Percentiles rank a stretch among this genome's conserved stretches.
Evolutionary conservation across 176 grass and related monocot genomes (phyloP).

Genomic region (Carex parvula): DNA sequence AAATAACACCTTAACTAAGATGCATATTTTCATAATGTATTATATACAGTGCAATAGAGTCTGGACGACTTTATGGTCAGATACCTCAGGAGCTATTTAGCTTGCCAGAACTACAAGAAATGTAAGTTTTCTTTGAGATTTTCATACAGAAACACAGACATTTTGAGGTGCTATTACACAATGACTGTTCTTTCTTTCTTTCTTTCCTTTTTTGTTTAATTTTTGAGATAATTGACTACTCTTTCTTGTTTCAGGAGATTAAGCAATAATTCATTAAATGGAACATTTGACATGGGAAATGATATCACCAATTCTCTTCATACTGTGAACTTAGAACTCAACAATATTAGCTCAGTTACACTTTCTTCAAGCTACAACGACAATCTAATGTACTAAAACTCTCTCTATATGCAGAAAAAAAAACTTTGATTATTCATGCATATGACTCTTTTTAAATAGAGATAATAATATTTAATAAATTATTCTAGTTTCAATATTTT

Average conservation of each 20-base stretch:
- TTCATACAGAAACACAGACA: neutral
- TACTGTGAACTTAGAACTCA: conserved; percentile 50
- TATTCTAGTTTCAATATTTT: neutral
- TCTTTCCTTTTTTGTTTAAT: neutral
- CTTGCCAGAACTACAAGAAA: conserved; percentile 29
- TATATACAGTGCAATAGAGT: conserved; percentile 50
- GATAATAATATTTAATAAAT: neutral
- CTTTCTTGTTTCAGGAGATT: conserved; percentile 46
- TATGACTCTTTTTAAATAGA: neutral
- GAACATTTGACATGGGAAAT: conserved; percentile 60
- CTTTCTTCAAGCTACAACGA: conserved; percentile 26
- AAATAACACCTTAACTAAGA: neutral
- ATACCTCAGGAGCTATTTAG: conserved; percentile 57
- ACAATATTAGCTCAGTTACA: conserved; percentile 38
- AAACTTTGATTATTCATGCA: neutral
- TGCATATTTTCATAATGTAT: neutral
- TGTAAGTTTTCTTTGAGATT: conserved; percentile 46
- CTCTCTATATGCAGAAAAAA: neutral
- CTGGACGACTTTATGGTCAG: conserved; percentile 46
- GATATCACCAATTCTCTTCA: conserved; percentile 23
- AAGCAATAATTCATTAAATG: conserved; percentile 60
- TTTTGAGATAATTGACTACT: conserved; percentile 17
- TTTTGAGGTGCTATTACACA: conserved; percentile 5
- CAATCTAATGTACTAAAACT: conserved; percentile 37
- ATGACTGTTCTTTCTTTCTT: conserved; percentile 33